A percentile compares a stretch with the other conserved stretches of the same genome.
These are phyloP conservation scores for Eutrema japonicum DNA, from an alignment of 345 rosid genomes.

Conservation along the genomic window DNA sequence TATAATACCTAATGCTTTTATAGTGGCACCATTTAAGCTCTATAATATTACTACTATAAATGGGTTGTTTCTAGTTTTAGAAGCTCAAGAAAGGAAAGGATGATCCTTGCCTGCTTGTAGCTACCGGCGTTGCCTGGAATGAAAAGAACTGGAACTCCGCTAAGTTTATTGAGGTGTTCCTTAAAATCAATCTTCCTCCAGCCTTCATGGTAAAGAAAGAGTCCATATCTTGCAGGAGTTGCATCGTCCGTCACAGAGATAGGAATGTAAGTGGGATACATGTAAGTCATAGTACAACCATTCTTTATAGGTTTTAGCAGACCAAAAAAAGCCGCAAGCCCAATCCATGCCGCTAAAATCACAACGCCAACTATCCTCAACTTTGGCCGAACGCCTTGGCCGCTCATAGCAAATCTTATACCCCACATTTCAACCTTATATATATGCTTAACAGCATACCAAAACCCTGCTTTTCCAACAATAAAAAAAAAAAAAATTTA, in stretches of 20 bases:
- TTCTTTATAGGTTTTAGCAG: slow-evolving; percentile 74
- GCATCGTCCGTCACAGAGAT: slow-evolving; percentile 53
- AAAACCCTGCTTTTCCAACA: slow-evolving; percentile 25
- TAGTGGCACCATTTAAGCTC: background rate
- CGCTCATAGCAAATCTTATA: slow-evolving; percentile 34
- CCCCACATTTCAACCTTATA: slow-evolving; percentile 35
- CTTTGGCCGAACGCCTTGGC: slow-evolving; percentile 57
- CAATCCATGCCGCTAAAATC: slow-evolving; percentile 56
- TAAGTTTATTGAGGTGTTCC: slow-evolving; percentile 80
- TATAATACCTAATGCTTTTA: background rate
- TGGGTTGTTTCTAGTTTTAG: background rate
- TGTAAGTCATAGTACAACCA: slow-evolving; percentile 92
- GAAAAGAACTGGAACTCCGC: slow-evolving; percentile 93
- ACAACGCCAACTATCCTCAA: slow-evolving; percentile 55
- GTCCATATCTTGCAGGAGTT: slow-evolving; percentile 65
- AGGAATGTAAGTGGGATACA: slow-evolving; percentile 96
- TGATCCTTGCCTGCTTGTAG: slow-evolving; percentile 81
- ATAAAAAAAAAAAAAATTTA: background rate
- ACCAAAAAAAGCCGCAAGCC: slow-evolving; percentile 61
- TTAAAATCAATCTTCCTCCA: slow-evolving; percentile 90
- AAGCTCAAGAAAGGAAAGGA: slow-evolving; percentile 13
- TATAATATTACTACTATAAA: background rate
- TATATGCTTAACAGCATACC: slow-evolving; percentile 36
- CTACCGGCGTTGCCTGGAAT: slow-evolving; percentile 98
- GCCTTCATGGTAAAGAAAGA: slow-evolving; percentile 93